Conservation (phyloP, 768 basidiomycete species). For the Termitomyces sp. region DNA sequence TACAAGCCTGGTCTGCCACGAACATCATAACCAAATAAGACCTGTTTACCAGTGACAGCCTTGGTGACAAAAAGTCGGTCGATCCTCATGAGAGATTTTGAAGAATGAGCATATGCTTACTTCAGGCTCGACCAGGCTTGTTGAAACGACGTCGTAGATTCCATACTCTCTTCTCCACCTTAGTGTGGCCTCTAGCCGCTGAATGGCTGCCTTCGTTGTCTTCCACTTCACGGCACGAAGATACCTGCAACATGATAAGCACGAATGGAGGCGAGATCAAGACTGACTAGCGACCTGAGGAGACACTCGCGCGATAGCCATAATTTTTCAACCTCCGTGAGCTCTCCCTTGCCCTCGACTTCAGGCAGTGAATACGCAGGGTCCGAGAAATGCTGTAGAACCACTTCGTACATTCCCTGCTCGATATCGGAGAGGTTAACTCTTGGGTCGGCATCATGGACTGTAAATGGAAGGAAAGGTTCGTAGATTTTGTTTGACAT, state of each 20-base stretch:
- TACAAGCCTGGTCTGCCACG: conserved; percentile 63
- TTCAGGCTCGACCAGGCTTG: conserved; percentile 69
- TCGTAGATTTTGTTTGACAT: conserved; percentile 25
- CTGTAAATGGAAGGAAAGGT: conserved; percentile 26
- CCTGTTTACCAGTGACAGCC: conserved; percentile 79
- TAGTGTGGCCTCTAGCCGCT: conserved; percentile 64
- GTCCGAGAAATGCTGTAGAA: conserved; percentile 56
- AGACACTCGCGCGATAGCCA: conserved; percentile 80
- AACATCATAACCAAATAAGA: conserved; percentile 72
- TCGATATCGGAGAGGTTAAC: conserved; percentile 36
- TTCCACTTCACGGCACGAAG: conserved; percentile 78
- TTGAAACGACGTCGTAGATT: conserved; percentile 54
- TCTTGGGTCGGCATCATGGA: conserved; percentile 24
- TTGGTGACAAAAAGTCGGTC: conserved; percentile 17
- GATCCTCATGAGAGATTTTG: neutral
- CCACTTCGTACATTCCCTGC: conserved; percentile 42
- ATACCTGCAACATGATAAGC: conserved; percentile 39
- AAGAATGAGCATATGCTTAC: conserved; percentile 27
- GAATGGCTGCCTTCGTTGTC: conserved; percentile 47
- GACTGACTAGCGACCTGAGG: conserved; percentile 39
- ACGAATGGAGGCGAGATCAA: neutral
- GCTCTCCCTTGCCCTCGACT: conserved; percentile 30
- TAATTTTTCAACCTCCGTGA: conserved; percentile 66
- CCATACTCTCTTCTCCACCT: conserved; percentile 81
- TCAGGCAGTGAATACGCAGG: conserved; percentile 47